phyloP scores from a whole-genome alignment of 352 stramenopile genomes.

The Globisporangium emineosum region DNA sequence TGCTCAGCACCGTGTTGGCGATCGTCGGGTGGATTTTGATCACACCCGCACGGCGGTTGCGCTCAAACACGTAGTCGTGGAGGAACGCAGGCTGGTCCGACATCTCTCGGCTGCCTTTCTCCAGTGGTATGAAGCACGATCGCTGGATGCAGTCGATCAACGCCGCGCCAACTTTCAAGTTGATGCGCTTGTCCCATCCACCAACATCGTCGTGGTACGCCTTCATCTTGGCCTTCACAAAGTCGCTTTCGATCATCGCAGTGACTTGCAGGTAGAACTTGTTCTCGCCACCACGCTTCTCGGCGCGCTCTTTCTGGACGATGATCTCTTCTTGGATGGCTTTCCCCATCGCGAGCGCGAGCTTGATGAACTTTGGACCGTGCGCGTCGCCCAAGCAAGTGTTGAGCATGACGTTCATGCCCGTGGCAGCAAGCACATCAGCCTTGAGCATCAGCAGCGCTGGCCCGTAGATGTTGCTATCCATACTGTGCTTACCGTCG shows the following conservation, averaged over 20 bases:
- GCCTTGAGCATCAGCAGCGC: background rate
- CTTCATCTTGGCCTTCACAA: background rate
- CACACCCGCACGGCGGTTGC: background rate
- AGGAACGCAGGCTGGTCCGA: background rate
- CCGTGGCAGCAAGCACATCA: background rate
- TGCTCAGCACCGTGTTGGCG: background rate
- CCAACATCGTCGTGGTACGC: background rate
- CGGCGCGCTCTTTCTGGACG: background rate
- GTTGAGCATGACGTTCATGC: slow-evolving; percentile 1
- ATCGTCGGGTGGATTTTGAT: background rate
- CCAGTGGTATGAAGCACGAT: background rate
- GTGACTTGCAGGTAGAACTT: background rate
- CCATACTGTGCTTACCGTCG: background rate
- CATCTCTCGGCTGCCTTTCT: background rate
- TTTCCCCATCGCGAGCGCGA: background rate
- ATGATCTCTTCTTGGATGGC: slow-evolving; percentile 1
- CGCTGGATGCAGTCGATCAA: background rate
- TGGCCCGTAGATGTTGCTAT: background rate
- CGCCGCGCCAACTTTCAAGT: background rate
- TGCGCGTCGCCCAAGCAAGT: background rate
- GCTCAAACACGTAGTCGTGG: background rate
- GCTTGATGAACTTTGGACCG: slow-evolving; percentile 1
- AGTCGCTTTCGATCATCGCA: background rate
- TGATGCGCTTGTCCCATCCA: background rate
- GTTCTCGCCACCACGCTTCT: background rate